Percentiles rank a stretch among this genome's conserved stretches.
Conservation (phyloP, 768 basidiomycete genomes). For the Neoboletus subvelutipes region DNA sequence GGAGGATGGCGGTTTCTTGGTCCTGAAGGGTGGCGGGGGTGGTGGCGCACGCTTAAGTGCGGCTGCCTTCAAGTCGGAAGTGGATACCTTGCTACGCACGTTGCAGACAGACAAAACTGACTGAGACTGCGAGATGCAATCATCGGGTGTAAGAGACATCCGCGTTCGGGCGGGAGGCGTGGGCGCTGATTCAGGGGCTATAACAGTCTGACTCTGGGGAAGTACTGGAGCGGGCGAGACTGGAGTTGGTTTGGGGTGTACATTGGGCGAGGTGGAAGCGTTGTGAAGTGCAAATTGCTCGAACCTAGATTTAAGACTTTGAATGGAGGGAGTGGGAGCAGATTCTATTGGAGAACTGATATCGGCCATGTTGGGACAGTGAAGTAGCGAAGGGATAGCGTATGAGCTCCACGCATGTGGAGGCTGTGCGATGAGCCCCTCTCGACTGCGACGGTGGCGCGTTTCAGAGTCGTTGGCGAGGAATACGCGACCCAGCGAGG, state of each 20-base stretch:
- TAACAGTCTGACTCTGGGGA: constrained; percentile 12
- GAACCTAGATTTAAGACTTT: constrained; percentile 67
- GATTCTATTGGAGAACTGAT: constrained; percentile 44
- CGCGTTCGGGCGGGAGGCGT: constrained; percentile 45
- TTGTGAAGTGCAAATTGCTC: constrained; percentile 60
- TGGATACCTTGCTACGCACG: constrained; percentile 49
- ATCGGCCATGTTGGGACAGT: constrained; percentile 16
- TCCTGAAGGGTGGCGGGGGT: constrained; percentile 48
- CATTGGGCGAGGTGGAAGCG: constrained; percentile 6
- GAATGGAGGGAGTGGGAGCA: constrained; percentile 59
- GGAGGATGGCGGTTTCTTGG: constrained; percentile 37
- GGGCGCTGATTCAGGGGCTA: constrained; percentile 29
- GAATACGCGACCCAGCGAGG: neutral
- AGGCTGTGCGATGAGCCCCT: constrained; percentile 4
- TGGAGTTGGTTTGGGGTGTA: neutral
- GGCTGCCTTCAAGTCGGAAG: constrained; percentile 49
- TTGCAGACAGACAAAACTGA: constrained; percentile 29
- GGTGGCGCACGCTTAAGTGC: constrained; percentile 54
- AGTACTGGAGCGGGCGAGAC: neutral
- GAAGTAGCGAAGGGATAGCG: neutral
- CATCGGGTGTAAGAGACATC: constrained; percentile 27
- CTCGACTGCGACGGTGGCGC: neutral
- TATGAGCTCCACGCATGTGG: constrained; percentile 2
- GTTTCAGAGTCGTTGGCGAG: neutral
- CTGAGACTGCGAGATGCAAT: constrained; percentile 16